Evolutionary conservation across 768 basidiomycete species (phyloP), one percentile per base, ranked within the genome.

Genomic region (Tephrocybe sp.): DNA sequence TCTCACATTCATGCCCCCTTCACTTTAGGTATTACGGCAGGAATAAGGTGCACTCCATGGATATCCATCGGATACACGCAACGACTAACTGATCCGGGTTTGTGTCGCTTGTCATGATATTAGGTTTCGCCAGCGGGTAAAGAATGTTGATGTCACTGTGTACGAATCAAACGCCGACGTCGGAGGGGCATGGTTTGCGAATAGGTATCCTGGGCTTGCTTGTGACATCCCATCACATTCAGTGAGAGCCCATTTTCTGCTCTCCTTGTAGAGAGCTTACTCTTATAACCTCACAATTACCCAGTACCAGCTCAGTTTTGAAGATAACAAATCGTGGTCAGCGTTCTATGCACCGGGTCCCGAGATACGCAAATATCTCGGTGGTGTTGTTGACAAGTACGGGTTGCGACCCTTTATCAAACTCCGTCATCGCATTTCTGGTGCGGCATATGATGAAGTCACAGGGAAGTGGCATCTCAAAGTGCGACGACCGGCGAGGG

Each of bases 161-260:
- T 85, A 83, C 58, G 84, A 86, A 47, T 78, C 79, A 49, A 73
- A 76, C 43, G 64, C 70, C n/a, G 77, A 74, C 1, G 68, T 86
- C 19, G 84, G 83, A 9, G 84, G 84, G 2, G 77, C 81, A 2
- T 86, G 84, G 84, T 77, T 69, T 55, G 63, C 66, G 8, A 83
- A 82, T 49, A 71, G 61, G 48, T 83, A 82, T 58, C 79, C 80
- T 4, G 50, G 50, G 1, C 44, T 51, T 11, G 44, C 50, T 12
- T 51, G 50, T 18, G 50, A 51, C 30, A 51, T 51, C 22, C 50
- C 50, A 11, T 51, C 50, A 18, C 50, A 51, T 18, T 12, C 18
- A 12, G 78, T 78, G 41, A 58, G 71, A 58, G 10, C 24, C 4
- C 11, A 12, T 8, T 37, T 29, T 44, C 37, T 25, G 23, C 23